A percentile compares a stretch with the other conserved stretches of the same genome.
These are phyloP conservation scores for Capronia americana DNA, from an alignment of 2,329 filamentous ascomycete species.

Conservation along the genomic window DNA sequence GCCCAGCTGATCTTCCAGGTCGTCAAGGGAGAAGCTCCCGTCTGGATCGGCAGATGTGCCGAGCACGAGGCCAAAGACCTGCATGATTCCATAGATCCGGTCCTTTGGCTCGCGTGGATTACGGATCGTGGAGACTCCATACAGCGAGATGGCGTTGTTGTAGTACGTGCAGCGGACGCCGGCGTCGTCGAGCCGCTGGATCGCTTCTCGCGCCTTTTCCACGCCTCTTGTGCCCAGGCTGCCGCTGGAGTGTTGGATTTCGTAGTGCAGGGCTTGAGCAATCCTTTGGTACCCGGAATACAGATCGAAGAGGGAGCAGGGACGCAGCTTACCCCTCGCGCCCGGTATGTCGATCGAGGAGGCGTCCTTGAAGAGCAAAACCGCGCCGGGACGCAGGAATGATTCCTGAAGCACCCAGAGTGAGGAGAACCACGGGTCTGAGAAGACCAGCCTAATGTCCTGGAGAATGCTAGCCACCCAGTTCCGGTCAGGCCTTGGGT, in stretches of 20 bases:
- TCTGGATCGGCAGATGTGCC: not conserved
- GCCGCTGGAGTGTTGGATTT: not conserved
- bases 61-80: not conserved
- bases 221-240: not conserved
- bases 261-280: not conserved
- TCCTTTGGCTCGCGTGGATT: not conserved
- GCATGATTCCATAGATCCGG: slow-evolving; percentile 3
- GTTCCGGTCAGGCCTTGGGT: not conserved
- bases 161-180: too few species aligned
- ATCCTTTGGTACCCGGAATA: not conserved
- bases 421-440: slow-evolving; percentile 1
- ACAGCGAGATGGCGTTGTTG: not conserved
- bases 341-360: not conserved
- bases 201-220: not conserved
- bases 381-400: not conserved
- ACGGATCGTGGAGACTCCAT: not conserved
- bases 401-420: slow-evolving; percentile 3
- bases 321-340: not conserved
- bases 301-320: not conserved
- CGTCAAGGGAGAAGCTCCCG: not conserved
- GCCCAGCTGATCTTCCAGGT: slow-evolving; percentile 1
- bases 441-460: slow-evolving; percentile 1
- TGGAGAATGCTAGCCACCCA: not conserved
- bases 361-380: slow-evolving; percentile 2
- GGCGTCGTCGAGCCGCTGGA: not conserved